Base-by-base conservation (phyloP, 345 rosid species). In the Eucalyptus victrix region DNA sequence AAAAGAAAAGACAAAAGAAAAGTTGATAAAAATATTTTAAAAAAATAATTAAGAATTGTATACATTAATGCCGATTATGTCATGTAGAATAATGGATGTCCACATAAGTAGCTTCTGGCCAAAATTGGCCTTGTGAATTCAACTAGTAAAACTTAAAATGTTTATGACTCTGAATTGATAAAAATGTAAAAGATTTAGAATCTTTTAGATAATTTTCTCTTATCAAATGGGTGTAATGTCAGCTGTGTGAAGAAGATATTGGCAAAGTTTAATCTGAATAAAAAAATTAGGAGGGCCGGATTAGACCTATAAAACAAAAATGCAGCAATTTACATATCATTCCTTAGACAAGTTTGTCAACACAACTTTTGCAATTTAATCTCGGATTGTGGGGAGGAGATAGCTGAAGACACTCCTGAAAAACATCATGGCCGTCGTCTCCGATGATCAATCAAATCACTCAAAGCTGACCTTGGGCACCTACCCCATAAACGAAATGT, bases 21-120 rank as follows among this genome's bases (percentile, higher is more conserved):
- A 53, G 26, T 8, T 53, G 5, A 53, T 53, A 53, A 53, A 53
- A 19, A 53, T 21, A 53, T 53, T 53, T 53, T 8, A 3, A 51
- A 51, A 17, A 51, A 53, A 53, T 19, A 19, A 19, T 53, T 21
- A 8, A 53, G 7, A 53, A 21, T 53, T 53, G 1, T 53, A 53
- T 53, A 53, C 24, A 53, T 53, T 4, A 53, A 1, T 53, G 11
- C 26, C 0, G 11, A 8, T 8, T 0, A 53, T 53, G 0, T 19
- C 0, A 53, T 53, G 26, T 21, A 53, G 58, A 21, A 53, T 53
- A 53, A 21, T 0, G 2, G 11, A 53, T 53, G 11, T 53, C 0
- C 1, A 19, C 24, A 51, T 53, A 53, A 53, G 24, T 0, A 0
- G 24, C 58, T 53, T 53, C 0, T 53, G 0, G 58, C 5, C 26